Percentiles rank a stretch among this genome's conserved stretches.
Conservation (phyloP, 306 rosid species). For the Carpinus viminea region DNA sequence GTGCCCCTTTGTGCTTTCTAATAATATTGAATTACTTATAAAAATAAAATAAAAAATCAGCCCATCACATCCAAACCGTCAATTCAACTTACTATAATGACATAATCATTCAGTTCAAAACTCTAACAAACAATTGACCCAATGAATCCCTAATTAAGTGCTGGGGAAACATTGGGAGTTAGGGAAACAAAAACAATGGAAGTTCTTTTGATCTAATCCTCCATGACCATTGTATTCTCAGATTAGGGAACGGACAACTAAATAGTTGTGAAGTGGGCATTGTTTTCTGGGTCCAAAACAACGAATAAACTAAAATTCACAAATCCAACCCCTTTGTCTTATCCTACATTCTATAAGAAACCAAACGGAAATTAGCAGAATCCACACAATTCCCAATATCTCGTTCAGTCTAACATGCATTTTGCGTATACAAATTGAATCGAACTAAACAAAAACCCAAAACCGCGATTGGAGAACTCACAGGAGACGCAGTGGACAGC, state of each 20-base stretch:
- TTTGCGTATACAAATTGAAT: neutral
- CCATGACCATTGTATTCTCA: neutral
- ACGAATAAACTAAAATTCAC: slow-evolving; percentile 1
- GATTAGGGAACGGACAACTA: neutral
- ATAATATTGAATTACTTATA: too few relatives aligned
- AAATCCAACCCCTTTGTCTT: slow-evolving; percentile 3
- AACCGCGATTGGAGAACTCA: slow-evolving; percentile 44
- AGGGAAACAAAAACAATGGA: too few relatives aligned
- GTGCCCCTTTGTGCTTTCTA: too few relatives aligned
- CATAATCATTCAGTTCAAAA: neutral
- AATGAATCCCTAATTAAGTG: neutral
- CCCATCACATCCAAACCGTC: neutral
- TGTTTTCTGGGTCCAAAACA: neutral
- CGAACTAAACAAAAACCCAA: neutral
- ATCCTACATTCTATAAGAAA: slow-evolving; percentile 30
- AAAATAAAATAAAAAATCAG: neutral
- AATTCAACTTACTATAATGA: neutral
- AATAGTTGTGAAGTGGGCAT: neutral
- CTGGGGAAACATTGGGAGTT: neutral
- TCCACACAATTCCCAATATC: slow-evolving; percentile 3
- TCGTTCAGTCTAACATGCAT: neutral
- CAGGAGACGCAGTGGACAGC: slow-evolving; percentile 95
- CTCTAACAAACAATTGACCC: neutral
- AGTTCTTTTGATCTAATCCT: neutral
- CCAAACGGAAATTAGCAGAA: slow-evolving; percentile 12